Conservation (phyloP, 176 grass and related monocot genomes). For the Cenchrus purpureus region DNA sequence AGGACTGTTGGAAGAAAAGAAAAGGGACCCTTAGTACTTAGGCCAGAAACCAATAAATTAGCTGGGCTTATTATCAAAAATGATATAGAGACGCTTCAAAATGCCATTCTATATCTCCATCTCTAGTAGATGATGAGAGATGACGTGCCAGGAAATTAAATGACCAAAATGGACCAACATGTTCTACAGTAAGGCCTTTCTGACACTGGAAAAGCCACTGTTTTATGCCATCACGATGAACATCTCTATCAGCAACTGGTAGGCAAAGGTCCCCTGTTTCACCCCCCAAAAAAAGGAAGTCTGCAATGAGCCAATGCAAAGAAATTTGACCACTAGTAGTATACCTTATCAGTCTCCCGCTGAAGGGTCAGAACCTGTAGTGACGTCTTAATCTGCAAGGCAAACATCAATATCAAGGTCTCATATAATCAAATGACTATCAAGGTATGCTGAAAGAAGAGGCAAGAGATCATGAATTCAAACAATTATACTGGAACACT, state of each 20-base stretch:
- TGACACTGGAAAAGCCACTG: neutral
- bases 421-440: neutral
- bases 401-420: conserved; percentile 41
- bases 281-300: neutral
- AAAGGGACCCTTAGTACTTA: neutral
- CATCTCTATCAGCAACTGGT: conserved; percentile 8
- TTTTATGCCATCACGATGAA: neutral
- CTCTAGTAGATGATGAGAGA: neutral
- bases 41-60: neutral
- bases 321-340: neutral
- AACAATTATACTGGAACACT: conserved; percentile 37
- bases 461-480: conserved; percentile 21
- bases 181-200: neutral
- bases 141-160: neutral
- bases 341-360: conserved; percentile 92
- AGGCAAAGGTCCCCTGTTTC: neutral
- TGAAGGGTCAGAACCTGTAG: conserved; percentile 94
- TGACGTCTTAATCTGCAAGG: conserved; percentile 82
- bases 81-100: neutral
- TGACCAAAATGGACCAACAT: neutral
- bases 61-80: neutral
- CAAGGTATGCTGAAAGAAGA: neutral
- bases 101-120: neutral
- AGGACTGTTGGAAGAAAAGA: neutral
- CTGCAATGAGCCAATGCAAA: conserved; percentile 25